Percentiles rank a stretch among this genome's conserved stretches.
These are phyloP conservation scores for Ophiostoma quercus DNA, from an alignment of 2,329 filamentous ascomycete species.

Conservation along the genomic window DNA sequence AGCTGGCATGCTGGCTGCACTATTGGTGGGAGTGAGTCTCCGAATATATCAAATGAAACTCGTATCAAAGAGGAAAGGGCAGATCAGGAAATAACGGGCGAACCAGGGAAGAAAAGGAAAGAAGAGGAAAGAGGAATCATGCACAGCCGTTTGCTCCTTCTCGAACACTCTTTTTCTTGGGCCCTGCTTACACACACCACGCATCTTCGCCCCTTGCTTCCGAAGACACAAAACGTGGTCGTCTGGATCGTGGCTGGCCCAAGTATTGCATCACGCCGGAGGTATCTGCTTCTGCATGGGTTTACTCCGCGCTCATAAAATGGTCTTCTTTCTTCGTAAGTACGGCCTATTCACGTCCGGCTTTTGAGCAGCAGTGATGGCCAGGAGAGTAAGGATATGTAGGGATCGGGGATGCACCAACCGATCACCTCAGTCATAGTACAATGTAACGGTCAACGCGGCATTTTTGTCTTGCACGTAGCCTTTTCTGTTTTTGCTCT, in stretches of 20 bases:
- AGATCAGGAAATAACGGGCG: not conserved
- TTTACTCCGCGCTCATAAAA: too few species aligned
- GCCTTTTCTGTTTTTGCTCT: too few species aligned
- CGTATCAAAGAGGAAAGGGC: not conserved
- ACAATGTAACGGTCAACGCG: not conserved
- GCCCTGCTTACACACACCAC: too few species aligned
- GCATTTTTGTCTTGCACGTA: not conserved
- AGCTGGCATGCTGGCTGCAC: not conserved
- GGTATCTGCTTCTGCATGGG: too few species aligned
- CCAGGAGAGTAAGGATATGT: not conserved
- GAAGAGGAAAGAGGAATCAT: not conserved
- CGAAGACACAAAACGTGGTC: not conserved
- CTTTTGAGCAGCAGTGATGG: not conserved
- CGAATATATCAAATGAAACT: not conserved
- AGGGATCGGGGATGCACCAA: not conserved
- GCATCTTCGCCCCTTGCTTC: not conserved
- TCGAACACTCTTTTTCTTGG: too few species aligned
- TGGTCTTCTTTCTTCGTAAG: too few species aligned
- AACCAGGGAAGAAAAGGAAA: not conserved
- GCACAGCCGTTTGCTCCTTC: not conserved
- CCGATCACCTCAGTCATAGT: not conserved
- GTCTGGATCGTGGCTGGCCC: not conserved
- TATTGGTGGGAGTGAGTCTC: too few species aligned
- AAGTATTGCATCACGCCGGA: too few species aligned
- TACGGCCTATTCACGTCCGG: too few species aligned